A percentile compares a stretch with the other conserved stretches of the same genome.
Evolutionary conservation across 1,284 basidiomycete species (phyloP).

Genomic region (Marasmius oreades): DNA sequence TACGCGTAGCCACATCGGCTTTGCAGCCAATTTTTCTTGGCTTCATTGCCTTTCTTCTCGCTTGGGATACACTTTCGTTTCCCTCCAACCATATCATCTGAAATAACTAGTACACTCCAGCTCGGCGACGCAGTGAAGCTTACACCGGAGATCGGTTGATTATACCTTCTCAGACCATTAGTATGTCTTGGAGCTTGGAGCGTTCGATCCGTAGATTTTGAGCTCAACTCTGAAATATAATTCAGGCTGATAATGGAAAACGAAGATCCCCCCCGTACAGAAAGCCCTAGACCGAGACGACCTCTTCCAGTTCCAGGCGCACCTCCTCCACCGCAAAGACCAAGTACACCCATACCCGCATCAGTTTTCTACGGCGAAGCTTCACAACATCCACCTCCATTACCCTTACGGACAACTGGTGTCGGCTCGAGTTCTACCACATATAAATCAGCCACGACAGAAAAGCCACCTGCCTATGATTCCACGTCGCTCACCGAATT

Average conservation of each 20-base stretch:
- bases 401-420: constrained; percentile 33
- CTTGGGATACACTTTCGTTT: neutral
- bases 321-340: constrained; percentile 38
- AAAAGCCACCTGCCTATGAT: constrained; percentile 29
- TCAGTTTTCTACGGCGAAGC: constrained; percentile 33
- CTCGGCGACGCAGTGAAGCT: neutral
- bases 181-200: neutral
- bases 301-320: constrained; percentile 28
- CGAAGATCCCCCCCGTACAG: neutral
- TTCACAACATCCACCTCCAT: constrained; percentile 26
- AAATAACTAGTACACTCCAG: too few relatives aligned
- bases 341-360: constrained; percentile 34
- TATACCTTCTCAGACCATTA: neutral
- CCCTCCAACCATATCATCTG: too few relatives aligned
- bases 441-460: constrained; percentile 26
- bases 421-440: constrained; percentile 39
- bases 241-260: neutral
- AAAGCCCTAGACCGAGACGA: constrained; percentile 15
- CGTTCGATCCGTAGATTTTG: neutral
- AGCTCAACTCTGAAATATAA: neutral
- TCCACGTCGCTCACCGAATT: constrained; percentile 26
- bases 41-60: neutral
- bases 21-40: neutral
- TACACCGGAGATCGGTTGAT: neutral
- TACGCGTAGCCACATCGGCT: neutral